Base-by-base conservation (phyloP, 2,329 filamentous ascomycete species). In the Periconia sp. region DNA sequence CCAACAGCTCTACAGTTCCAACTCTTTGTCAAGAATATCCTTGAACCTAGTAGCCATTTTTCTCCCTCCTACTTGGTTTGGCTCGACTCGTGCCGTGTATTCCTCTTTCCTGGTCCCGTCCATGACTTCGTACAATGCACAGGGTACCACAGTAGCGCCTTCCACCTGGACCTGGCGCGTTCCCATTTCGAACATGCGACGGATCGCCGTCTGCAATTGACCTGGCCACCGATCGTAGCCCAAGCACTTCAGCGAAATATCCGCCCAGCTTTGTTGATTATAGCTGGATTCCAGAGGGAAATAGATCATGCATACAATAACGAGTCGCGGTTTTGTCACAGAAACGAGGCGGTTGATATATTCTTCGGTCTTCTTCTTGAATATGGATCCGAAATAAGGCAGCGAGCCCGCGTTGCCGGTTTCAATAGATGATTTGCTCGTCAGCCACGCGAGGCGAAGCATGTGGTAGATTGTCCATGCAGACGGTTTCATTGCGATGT, bases 291-390 rank as follows among this genome's bases (percentile, higher is more conserved):
- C 70, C 5, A 74, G 60, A 0, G 72, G 72, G 49, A 61, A 74
- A 55, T 74, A 75, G 35, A 75, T 75, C 71, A 73, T 74, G 52
- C 70, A 74, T 3, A 73, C 60, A 15, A 74, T 60, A 11, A 74
- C 61, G 13, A 67, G 66, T 10, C 64, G 62, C 1, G 72, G 72
- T 47, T 68, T 72, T 1, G 64, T 66, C 20, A 62, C 65, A 6
- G 61, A 55, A 6, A 63, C 60, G 9, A 74, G 31, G 2, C 55
- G 58, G 0, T 47, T 40, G 44, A 74, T 55, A 50, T 74, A 75
- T 3, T 61, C 37, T 47, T 70, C 61, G 0, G 64, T 54, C 20
- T 69, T 62, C 1, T 54, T 48, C 1, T 66, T 61, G 53, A 75
- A 74, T 35, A 74, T 45, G 5, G 61, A 11, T 18, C 62, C 59